phyloP scores from a whole-genome alignment of 2,329 filamentous ascomycete species.

The Teratosphaeria destructans region DNA sequence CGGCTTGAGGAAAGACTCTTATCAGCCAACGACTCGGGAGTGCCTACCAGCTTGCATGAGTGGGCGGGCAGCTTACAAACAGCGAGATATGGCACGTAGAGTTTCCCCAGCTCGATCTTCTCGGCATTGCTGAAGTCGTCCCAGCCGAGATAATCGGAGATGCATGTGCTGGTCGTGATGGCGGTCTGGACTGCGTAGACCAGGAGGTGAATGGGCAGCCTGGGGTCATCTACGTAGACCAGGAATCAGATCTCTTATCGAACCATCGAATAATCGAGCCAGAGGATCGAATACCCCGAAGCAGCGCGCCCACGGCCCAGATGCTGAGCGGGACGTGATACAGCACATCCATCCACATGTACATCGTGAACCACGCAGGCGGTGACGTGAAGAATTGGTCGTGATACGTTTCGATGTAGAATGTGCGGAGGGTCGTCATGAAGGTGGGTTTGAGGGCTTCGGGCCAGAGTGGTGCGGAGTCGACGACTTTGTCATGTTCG shows the following conservation, averaged over 20 bases:
- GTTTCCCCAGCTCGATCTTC: constrained; percentile 39
- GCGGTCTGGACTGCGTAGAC: constrained; percentile 50
- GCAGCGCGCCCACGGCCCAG: constrained; percentile 48
- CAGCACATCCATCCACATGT: constrained; percentile 48
- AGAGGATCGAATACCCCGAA: constrained; percentile 33
- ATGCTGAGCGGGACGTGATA: constrained; percentile 52
- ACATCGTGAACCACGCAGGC: constrained; percentile 49
- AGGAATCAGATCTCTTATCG: background rate
- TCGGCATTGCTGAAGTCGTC: constrained; percentile 32
- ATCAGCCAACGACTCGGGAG: background rate
- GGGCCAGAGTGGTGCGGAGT: constrained; percentile 51
- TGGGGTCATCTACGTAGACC: constrained; percentile 39
- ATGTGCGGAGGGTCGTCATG: constrained; percentile 42
- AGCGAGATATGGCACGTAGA: constrained; percentile 49
- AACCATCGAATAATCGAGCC: background rate
- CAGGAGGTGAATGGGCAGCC: constrained; percentile 49
- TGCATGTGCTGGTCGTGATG: constrained; percentile 52
- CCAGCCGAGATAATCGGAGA: constrained; percentile 53
- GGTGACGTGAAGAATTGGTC: constrained; percentile 53
- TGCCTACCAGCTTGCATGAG: background rate
- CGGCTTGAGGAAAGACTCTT: constrained; percentile 17
- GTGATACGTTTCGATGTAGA: constrained; percentile 50
- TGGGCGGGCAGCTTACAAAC: constrained; percentile 37
- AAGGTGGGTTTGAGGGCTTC: constrained; percentile 37
- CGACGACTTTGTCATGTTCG: constrained; percentile 39